These are phyloP conservation scores for Solanum tarapatanum DNA, from an alignment of 257 asterid species.

Conservation along the genomic window DNA sequence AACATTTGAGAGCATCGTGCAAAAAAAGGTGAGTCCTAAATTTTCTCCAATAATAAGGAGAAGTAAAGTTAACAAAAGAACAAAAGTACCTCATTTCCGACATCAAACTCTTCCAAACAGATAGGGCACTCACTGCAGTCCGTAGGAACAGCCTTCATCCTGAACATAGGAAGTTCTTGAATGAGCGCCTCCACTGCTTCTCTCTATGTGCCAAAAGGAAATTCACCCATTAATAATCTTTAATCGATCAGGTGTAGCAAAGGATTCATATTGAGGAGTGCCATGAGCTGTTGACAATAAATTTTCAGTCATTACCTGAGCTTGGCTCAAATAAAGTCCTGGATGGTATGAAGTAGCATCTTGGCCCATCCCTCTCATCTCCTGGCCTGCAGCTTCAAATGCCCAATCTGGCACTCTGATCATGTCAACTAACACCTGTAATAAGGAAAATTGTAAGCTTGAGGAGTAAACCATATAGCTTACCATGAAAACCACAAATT, in stretches of 20 bases:
- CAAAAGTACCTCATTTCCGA: constrained; percentile 68
- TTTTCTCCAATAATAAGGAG: neutral
- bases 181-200: constrained; percentile 95
- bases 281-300: neutral
- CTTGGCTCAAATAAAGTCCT: constrained; percentile 57
- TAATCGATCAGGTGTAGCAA: neutral
- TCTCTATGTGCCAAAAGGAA: constrained; percentile 38
- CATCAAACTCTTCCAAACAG: constrained; percentile 84
- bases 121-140: constrained; percentile 98
- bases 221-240: neutral
- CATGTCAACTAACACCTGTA: constrained; percentile 59
- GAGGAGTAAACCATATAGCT: neutral
- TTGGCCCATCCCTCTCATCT: constrained; percentile 72
- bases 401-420: constrained; percentile 78
- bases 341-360: constrained; percentile 64
- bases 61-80: neutral
- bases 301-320: constrained; percentile 38
- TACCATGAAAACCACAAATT: neutral
- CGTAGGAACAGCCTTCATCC: constrained; percentile 81
- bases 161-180: constrained; percentile 91
- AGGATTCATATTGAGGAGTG: neutral
- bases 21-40: neutral
- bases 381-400: constrained; percentile 73
- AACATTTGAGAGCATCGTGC: neutral
- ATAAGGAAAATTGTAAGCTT: constrained; percentile 3